Conservation (phyloP, 2,329 filamentous ascomycete genomes). For the Fusarium sp. region DNA sequence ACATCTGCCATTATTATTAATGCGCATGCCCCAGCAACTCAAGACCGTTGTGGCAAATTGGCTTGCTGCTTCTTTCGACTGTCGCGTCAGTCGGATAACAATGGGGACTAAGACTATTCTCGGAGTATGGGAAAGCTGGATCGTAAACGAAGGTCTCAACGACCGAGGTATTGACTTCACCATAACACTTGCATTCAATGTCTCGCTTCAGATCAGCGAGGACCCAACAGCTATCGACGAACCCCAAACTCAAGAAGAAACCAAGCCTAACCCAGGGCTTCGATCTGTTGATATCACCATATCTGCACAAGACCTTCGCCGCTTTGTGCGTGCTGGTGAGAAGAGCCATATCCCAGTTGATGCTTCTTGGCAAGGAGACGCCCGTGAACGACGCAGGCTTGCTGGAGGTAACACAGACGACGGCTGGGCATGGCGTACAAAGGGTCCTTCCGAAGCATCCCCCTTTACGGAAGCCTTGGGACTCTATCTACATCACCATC, state of each 20-base stretch:
- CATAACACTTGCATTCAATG: conserved; percentile 62
- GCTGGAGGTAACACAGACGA: conserved; percentile 61
- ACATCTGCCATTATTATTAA: conserved; percentile 62
- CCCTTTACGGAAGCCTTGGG: conserved; percentile 63
- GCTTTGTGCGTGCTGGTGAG: conserved; percentile 57
- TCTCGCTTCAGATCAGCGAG: conserved; percentile 46
- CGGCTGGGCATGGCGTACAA: conserved; percentile 61
- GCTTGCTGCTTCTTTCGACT: conserved; percentile 65
- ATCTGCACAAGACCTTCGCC: conserved; percentile 57
- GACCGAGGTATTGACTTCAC: conserved; percentile 57
- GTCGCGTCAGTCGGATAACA: conserved; percentile 61
- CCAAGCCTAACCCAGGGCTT: conserved; percentile 44
- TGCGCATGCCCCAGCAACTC: conserved; percentile 65
- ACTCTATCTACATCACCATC: conserved; percentile 61
- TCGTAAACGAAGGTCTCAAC: conserved; percentile 51
- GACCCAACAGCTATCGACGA: conserved; percentile 10
- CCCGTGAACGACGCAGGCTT: conserved; percentile 55
- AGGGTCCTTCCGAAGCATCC: conserved; percentile 34
- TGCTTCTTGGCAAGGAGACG: conserved; percentile 47
- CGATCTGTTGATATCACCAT: conserved; percentile 63
- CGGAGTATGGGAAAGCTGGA: conserved; percentile 63
- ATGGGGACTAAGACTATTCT: conserved; percentile 63
- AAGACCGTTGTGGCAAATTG: conserved; percentile 62
- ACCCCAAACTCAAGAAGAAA: conserved; percentile 28
- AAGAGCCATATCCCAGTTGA: conserved; percentile 4